These are phyloP conservation scores for Aspergillus eucalypticola DNA, from an alignment of 2,329 filamentous ascomycete genomes.

Conservation along the genomic window DNA sequence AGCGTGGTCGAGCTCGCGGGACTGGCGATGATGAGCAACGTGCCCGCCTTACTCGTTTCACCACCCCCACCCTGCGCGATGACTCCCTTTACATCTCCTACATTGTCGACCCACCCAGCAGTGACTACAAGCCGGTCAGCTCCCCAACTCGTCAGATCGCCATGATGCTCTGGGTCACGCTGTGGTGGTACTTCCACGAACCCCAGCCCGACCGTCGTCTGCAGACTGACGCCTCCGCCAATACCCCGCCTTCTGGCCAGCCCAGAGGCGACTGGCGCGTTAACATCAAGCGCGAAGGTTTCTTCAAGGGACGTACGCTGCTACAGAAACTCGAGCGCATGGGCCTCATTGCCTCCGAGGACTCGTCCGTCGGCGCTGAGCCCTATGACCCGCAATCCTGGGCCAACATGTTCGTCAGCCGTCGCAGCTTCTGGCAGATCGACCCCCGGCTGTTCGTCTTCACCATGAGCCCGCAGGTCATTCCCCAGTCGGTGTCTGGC, in stretches of 20 bases:
- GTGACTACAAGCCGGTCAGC: constrained; percentile 74
- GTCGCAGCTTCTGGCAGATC: constrained; percentile 86
- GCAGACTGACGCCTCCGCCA: constrained; percentile 61
- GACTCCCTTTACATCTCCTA: constrained; percentile 91
- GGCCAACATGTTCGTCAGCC: constrained; percentile 78
- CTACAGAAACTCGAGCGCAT: constrained; percentile 91
- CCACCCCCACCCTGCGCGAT: constrained; percentile 69
- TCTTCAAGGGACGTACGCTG: constrained; percentile 78
- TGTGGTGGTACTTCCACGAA: constrained; percentile 98
- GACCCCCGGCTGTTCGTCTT: constrained; percentile 86
- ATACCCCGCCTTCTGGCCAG: constrained; percentile 67
- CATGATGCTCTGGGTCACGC: constrained; percentile 92
- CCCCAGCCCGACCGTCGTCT: constrained; percentile 67
- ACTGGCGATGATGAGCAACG: constrained; percentile 39
- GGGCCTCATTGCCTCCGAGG: constrained; percentile 76
- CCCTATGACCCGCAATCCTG: constrained; percentile 63
- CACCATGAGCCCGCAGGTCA: constrained; percentile 65
- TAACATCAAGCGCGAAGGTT: constrained; percentile 80
- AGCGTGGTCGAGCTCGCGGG: constrained; percentile 16
- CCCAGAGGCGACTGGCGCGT: constrained; percentile 87
- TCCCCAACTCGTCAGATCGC: constrained; percentile 88
- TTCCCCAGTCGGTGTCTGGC: constrained; percentile 50
- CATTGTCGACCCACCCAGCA: constrained; percentile 78
- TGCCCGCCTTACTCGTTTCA: constrained; percentile 54
- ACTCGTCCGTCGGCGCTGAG: constrained; percentile 71